Percentiles rank a stretch among this genome's conserved stretches.
These are phyloP conservation scores for Excoecaria cochinchinensis DNA, from an alignment of 345 rosid genomes.

Conservation along the genomic window DNA sequence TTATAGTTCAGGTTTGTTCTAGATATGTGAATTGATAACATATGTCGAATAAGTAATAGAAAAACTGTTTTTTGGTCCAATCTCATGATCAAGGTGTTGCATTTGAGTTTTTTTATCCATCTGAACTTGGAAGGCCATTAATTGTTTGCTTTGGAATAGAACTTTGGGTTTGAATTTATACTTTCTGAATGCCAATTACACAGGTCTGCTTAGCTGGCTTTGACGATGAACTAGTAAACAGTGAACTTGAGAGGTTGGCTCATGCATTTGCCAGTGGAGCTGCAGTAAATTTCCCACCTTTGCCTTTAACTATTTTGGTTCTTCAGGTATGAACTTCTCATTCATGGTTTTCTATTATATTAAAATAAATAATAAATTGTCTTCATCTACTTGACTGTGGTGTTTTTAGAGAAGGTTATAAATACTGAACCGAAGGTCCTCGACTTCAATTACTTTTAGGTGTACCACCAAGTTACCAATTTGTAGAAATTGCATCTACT, in stretches of 20 bases:
- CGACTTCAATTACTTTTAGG: neutral
- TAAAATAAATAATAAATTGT: neutral
- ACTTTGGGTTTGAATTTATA: neutral
- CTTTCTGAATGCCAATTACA: conserved; percentile 13
- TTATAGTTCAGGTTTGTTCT: conserved; percentile 83
- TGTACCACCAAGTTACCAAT: neutral
- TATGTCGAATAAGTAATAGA: neutral
- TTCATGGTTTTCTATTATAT: neutral
- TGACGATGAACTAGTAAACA: conserved; percentile 47
- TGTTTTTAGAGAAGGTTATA: conserved; percentile 1
- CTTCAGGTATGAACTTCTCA: conserved; percentile 59
- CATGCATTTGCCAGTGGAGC: conserved; percentile 68
- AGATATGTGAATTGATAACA: neutral
- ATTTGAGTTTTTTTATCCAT: conserved; percentile 12
- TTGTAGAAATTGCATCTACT: neutral
- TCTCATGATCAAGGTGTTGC: neutral
- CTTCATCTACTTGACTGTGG: neutral
- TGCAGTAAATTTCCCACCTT: conserved; percentile 53
- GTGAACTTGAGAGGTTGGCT: conserved; percentile 67
- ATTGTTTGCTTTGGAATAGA: neutral
- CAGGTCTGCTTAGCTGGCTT: conserved; percentile 56
- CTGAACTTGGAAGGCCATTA: neutral
- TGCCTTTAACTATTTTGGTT: conserved; percentile 84
- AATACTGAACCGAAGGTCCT: neutral
- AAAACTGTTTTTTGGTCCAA: neutral